Evolutionary conservation across 1,139 yeast species (phyloP), one percentile per base, ranked within the genome.

Genomic region (Zygoascus hellenicus): DNA sequence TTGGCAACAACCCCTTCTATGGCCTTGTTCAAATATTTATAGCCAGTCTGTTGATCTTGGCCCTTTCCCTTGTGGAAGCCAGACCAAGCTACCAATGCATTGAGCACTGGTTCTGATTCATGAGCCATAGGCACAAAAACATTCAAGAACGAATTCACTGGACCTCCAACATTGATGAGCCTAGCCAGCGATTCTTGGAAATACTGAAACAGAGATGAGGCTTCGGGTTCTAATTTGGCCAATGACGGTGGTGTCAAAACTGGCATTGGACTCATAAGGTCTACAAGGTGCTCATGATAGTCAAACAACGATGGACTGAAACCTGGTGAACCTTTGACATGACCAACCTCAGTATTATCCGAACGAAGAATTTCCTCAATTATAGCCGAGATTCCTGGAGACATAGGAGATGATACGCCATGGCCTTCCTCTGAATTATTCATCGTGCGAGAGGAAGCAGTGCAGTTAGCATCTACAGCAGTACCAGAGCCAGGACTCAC

Each of bases 91-190:
- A 86, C 65, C 6, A 86, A 71, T 1, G 84, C 80, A 61, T 80
- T 80, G 43, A 86, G 65, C 1, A 84, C 85, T 0, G 90, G 85
- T 37, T 71, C 70, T 57, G 83, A 85, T 47, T 71, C 69, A 48
- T 81, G 80, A 0, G 95, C 92, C 74, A 86, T 76, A 1, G 94
- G 92, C 36, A 86, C 66, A 60, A 85, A 85, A n/a, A 84, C 81
- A 37, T 79, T 79, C 48, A 80, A 76, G 60, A 81, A 86, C 56
- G 81, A 78, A 59, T 85, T 86, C 43, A 69, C 65, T 52, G 92
- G 85, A 2, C 46, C 48, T 1, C 87, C 81, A 45, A 84, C 77
- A 13, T 85, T 79, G 11, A 83, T 76, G 46, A 78, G 70, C 13
- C 69, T 68, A 5, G 85, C 77, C 45, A 84, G 68, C 30, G 74